Evolutionary conservation across 2,329 filamentous ascomycete species (phyloP).

Genomic region (Penicillium psychrosexuale): DNA sequence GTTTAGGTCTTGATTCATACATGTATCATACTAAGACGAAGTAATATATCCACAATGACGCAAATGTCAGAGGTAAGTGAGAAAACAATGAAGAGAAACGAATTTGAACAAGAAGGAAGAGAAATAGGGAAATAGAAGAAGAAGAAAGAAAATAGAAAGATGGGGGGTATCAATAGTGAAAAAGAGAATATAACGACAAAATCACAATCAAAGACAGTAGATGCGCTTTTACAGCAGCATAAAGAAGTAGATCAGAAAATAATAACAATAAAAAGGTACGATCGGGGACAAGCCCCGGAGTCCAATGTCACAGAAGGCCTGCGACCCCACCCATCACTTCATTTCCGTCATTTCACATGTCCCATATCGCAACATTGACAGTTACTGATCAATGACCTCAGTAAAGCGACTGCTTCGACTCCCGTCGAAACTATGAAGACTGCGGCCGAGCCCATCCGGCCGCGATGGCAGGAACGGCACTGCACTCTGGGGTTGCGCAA

Average conservation of each 20-base stretch:
- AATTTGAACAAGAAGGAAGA: neutral
- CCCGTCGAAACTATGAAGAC: constrained; percentile 42
- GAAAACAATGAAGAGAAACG: neutral
- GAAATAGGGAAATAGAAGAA: neutral
- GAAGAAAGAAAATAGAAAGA: constrained; percentile 6
- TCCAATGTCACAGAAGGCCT: neutral
- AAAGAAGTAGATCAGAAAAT: neutral
- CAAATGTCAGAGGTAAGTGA: neutral
- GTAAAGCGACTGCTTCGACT: constrained; percentile 47
- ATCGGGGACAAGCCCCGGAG: neutral
- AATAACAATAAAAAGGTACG: neutral
- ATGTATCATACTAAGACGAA: neutral
- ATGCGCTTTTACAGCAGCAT: constrained; percentile 1
- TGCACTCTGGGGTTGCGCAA: constrained; percentile 27
- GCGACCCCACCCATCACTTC: constrained; percentile 8
- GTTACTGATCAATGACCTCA: constrained; percentile 34
- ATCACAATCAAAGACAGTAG: constrained; percentile 6
- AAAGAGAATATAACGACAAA: constrained; percentile 13
- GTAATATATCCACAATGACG: neutral
- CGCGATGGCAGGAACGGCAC: constrained; percentile 26
- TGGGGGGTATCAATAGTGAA: constrained; percentile 15
- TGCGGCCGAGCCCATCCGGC: constrained; percentile 44
- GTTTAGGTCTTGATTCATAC: neutral
- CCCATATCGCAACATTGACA: constrained; percentile 5
- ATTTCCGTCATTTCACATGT: constrained; percentile 22